These are phyloP conservation scores for Eucalyptus guilfoylei DNA, from an alignment of 345 rosid genomes.

Conservation along the genomic window DNA sequence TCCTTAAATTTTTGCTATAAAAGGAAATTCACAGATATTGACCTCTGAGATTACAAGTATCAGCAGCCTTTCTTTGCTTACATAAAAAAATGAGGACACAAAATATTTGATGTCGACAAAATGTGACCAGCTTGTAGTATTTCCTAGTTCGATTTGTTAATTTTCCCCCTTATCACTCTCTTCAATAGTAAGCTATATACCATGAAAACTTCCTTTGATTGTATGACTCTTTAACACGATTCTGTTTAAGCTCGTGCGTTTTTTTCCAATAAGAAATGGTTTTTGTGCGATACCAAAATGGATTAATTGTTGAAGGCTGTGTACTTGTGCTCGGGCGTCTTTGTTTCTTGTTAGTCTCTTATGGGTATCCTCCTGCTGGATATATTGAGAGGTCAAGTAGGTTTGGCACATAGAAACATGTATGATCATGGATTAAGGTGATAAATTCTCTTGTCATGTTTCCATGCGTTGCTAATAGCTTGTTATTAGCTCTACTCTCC, in stretches of 20 bases:
- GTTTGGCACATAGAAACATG: neutral
- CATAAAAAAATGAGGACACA: neutral
- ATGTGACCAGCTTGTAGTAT: neutral
- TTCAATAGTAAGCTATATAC: neutral
- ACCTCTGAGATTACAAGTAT: neutral
- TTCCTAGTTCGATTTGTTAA: neutral
- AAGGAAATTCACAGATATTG: neutral
- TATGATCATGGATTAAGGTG: neutral
- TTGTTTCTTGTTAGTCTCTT: neutral
- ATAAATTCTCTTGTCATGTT: neutral
- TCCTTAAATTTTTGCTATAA: neutral
- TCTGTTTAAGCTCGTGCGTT: neutral
- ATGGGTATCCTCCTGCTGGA: neutral
- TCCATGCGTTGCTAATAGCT: neutral
- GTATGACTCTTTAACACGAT: neutral
- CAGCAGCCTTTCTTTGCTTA: neutral
- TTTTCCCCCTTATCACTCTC: neutral
- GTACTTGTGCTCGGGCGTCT: neutral
- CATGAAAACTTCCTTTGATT: neutral
- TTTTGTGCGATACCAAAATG: neutral
- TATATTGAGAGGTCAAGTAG: neutral
- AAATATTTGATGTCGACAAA: neutral
- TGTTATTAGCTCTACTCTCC: neutral
- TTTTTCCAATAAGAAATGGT: neutral
- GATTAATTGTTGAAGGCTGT: neutral